Percentiles rank a stretch among this genome's conserved stretches.
These are phyloP conservation scores for Sutorius australiensis DNA, from an alignment of 768 basidiomycete genomes.

Conservation along the genomic window DNA sequence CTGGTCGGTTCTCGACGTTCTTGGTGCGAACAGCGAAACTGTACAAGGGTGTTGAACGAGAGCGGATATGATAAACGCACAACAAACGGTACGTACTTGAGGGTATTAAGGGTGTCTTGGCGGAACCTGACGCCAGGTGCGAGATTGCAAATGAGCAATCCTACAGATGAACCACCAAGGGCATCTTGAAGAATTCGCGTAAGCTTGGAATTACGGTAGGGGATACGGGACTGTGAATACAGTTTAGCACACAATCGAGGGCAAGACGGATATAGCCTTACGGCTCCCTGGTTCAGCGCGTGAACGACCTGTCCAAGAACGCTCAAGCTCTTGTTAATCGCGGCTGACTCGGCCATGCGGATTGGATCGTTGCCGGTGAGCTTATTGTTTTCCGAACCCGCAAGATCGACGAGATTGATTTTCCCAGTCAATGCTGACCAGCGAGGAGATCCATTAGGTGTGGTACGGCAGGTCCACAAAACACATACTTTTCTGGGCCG, in stretches of 20 bases:
- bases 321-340: conserved; percentile 87
- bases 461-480: background rate
- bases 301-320: conserved; percentile 87
- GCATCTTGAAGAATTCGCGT: conserved; percentile 90
- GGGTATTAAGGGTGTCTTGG: conserved; percentile 84
- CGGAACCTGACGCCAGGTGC: conserved; percentile 80
- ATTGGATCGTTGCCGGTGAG: conserved; percentile 81
- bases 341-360: conserved; percentile 85
- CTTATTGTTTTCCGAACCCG: conserved; percentile 91
- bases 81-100: conserved; percentile 56
- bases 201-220: conserved; percentile 86
- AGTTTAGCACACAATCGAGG: conserved; percentile 5
- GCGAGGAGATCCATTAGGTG: background rate
- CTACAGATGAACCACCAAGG: conserved; percentile 75
- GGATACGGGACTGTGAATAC: conserved; percentile 60
- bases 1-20: conserved; percentile 80
- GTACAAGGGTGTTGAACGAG: conserved; percentile 9
- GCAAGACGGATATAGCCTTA: conserved; percentile 23
- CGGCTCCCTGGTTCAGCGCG: conserved; percentile 72
- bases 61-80: background rate
- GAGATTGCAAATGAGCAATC: conserved; percentile 81
- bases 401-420: conserved; percentile 84
- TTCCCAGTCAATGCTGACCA: conserved; percentile 62
- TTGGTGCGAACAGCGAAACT: conserved; percentile 83
- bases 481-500: conserved; percentile 50